Evolutionary conservation across 129 eudicot species (phyloP).

Genomic region (Mikania micrantha): DNA sequence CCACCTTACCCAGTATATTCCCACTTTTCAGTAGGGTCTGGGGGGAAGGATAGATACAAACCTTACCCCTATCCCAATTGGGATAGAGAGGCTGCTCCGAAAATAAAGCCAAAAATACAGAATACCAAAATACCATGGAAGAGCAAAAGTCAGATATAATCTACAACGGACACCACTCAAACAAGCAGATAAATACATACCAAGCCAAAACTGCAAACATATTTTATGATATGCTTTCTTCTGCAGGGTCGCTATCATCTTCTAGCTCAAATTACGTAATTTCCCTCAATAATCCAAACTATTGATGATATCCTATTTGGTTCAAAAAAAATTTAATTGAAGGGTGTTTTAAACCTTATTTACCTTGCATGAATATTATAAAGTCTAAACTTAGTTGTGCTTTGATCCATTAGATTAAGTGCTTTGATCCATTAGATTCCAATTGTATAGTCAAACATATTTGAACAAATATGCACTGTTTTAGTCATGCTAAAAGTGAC

Average conservation of each 20-base stretch:
- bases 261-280: slow-evolving; percentile 16
- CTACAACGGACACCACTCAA: too few species aligned
- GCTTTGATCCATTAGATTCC: not conserved
- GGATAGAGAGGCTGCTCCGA: not conserved
- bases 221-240: slow-evolving; percentile 21
- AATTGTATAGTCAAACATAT: slow-evolving; percentile 1
- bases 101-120: too few species aligned
- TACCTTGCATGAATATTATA: not conserved
- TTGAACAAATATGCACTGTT: not conserved
- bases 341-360: slow-evolving; percentile 3
- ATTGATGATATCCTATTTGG: not conserved
- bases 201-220: slow-evolving; percentile 3
- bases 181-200: too few species aligned
- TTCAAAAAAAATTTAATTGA: not conserved
- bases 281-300: slow-evolving; percentile 13
- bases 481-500: not conserved
- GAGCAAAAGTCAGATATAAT: too few species aligned
- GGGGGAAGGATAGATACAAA: too few species aligned
- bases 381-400: not conserved
- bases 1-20: too few species aligned
- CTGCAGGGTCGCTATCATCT: slow-evolving; percentile 16
- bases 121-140: too few species aligned
- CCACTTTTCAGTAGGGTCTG: too few species aligned
- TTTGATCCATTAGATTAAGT: not conserved
- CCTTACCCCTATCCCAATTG: slow-evolving; percentile 1